These are phyloP conservation scores for Hyparrhenia diplandra DNA, from an alignment of 176 grass and related monocot species.

Conservation along the genomic window DNA sequence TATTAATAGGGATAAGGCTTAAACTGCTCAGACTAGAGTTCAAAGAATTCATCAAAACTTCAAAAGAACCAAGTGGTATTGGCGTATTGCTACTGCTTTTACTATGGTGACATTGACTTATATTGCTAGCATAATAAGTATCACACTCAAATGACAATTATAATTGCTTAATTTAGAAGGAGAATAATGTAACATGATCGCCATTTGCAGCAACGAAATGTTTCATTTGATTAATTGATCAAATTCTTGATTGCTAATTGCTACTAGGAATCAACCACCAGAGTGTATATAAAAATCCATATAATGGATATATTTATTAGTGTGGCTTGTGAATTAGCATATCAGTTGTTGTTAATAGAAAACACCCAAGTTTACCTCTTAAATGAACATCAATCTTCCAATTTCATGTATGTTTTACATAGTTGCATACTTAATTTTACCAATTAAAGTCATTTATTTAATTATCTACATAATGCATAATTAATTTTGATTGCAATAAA, in stretches of 20 bases:
- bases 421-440: not conserved
- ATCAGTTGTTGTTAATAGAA: not conserved
- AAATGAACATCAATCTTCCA: constrained; percentile 1
- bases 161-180: not conserved
- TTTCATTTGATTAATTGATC: not conserved
- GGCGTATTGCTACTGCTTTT: not conserved
- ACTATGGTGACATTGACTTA: not conserved
- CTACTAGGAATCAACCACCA: constrained; percentile 2
- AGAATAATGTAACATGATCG: not conserved
- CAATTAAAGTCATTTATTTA: not conserved
- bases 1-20: not conserved
- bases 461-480: constrained; percentile 9
- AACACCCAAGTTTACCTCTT: not conserved
- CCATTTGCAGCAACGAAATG: not conserved
- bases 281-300: constrained; percentile 12
- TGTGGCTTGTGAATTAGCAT: not conserved
- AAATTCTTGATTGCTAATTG: not conserved
- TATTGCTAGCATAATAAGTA: not conserved
- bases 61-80: not conserved
- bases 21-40: not conserved
- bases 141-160: not conserved
- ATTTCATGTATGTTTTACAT: constrained; percentile 10
- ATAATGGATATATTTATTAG: not conserved
- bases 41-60: not conserved
- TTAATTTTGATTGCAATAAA: constrained; percentile 17